A percentile compares a stretch with the other conserved stretches of the same genome.
phyloP scores from a whole-genome alignment of 2,329 filamentous ascomycete genomes.

The Diaporthe capsici region DNA sequence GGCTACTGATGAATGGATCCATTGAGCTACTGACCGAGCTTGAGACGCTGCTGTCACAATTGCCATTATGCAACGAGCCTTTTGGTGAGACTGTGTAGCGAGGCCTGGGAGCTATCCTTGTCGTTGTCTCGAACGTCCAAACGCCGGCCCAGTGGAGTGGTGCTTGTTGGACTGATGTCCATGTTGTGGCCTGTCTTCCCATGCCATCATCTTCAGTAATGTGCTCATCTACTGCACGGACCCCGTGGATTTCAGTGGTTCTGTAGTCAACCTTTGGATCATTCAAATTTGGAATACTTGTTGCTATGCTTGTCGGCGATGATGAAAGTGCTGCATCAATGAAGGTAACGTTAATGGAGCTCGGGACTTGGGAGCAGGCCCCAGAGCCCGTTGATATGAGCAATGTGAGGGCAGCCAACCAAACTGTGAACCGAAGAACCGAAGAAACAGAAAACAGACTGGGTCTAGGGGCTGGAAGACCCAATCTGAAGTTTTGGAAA shows the following conservation, averaged over 20 bases:
- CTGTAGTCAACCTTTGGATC: accelerated
- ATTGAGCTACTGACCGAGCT: neutral
- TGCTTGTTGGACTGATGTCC: neutral
- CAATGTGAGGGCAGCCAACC: no score
- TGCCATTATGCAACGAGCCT: neutral
- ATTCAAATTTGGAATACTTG: accelerated
- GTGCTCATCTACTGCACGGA: neutral
- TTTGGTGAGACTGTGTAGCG: neutral
- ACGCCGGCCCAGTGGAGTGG: neutral
- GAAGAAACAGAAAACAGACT: no score
- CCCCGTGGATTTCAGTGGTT: no score
- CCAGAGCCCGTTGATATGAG: no score
- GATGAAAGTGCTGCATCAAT: neutral
- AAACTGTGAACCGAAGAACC: no score
- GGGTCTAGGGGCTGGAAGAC: no score
- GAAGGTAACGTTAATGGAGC: neutral
- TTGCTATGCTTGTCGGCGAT: no score
- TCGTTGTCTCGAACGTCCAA: neutral
- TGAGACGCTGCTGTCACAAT: no score
- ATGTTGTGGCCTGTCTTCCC: neutral
- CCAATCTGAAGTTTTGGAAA: no score
- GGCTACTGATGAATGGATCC: neutral
- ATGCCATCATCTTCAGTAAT: neutral
- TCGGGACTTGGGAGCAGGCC: neutral
- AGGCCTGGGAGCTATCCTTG: neutral